These are phyloP conservation scores for Salix purpurea DNA, from an alignment of 345 rosid species.

Conservation along the genomic window DNA sequence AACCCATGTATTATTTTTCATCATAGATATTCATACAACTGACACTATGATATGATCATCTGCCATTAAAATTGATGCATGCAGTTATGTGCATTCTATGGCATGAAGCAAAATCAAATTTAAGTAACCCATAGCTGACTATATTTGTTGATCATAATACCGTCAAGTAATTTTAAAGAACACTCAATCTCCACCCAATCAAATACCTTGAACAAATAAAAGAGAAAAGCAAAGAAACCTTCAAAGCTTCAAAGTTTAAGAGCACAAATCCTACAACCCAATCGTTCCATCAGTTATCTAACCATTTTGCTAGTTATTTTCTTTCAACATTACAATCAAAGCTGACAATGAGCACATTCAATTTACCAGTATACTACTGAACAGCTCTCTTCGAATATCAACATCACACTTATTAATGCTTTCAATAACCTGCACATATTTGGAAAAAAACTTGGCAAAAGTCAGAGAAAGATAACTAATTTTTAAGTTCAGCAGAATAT, in stretches of 20 bases:
- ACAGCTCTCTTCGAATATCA: constrained; percentile 91
- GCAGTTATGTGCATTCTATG: too few relatives aligned
- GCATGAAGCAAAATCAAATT: too few relatives aligned
- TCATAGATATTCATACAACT: background rate
- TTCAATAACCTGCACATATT: constrained; percentile 69
- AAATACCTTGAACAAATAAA: background rate
- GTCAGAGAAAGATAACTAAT: background rate
- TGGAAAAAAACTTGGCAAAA: constrained; percentile 4
- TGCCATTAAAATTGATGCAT: background rate
- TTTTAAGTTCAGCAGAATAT: background rate
- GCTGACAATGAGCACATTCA: background rate
- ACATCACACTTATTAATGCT: constrained; percentile 91
- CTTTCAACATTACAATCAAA: background rate
- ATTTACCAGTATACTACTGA: constrained; percentile 86
- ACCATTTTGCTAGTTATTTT: background rate
- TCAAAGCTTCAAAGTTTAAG: too few relatives aligned
- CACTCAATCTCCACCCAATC: background rate
- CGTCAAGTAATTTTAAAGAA: background rate
- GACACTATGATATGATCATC: background rate
- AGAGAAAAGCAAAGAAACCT: background rate
- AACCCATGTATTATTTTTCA: background rate
- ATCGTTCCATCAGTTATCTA: background rate
- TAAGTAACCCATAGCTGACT: too few relatives aligned
- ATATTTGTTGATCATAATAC: background rate
- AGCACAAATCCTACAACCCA: background rate